Percentiles rank a stretch among this genome's conserved stretches.
phyloP scores from a whole-genome alignment of 1,139 yeast genomes.

The Taiozyma sp. region DNA sequence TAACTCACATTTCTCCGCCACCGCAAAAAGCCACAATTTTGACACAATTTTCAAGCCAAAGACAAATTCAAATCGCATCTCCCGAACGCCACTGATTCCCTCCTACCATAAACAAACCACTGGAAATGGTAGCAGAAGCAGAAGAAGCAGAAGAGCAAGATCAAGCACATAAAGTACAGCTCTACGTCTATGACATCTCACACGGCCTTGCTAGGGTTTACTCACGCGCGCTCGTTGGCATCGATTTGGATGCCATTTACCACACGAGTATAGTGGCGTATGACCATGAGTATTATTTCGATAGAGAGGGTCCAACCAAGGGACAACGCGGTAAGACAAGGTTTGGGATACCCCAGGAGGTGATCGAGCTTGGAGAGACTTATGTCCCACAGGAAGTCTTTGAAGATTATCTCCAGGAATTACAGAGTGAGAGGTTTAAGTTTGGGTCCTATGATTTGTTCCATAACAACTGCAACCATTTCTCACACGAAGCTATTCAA shows the following conservation, averaged over 20 bases:
- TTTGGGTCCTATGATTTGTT: constrained; percentile 49
- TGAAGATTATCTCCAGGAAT: constrained; percentile 47
- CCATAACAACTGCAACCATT: constrained; percentile 67
- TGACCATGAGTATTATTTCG: constrained; percentile 53
- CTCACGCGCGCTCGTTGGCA: constrained; percentile 43
- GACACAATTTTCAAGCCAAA: not conserved
- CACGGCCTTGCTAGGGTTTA: constrained; percentile 38
- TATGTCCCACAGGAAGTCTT: constrained; percentile 47
- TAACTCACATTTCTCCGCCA: no score
- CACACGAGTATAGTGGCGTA: constrained; percentile 61
- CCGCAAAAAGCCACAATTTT: not conserved
- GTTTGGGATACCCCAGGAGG: constrained; percentile 54
- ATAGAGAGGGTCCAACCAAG: constrained; percentile 50
- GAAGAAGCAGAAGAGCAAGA: constrained; percentile 1
- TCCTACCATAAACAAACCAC: no score
- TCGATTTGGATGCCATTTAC: constrained; percentile 55
- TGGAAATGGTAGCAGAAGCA: not conserved
- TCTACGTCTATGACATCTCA: constrained; percentile 65
- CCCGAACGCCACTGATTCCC: no score
- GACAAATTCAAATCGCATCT: not conserved
- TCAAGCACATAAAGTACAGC: constrained; percentile 35
- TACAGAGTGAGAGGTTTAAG: constrained; percentile 38
- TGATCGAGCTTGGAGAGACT: constrained; percentile 52
- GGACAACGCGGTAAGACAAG: constrained; percentile 55
- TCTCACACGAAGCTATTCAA: constrained; percentile 53